phyloP scores from a whole-genome alignment of 257 asterid species.

The Handroanthus guayacan region DNA sequence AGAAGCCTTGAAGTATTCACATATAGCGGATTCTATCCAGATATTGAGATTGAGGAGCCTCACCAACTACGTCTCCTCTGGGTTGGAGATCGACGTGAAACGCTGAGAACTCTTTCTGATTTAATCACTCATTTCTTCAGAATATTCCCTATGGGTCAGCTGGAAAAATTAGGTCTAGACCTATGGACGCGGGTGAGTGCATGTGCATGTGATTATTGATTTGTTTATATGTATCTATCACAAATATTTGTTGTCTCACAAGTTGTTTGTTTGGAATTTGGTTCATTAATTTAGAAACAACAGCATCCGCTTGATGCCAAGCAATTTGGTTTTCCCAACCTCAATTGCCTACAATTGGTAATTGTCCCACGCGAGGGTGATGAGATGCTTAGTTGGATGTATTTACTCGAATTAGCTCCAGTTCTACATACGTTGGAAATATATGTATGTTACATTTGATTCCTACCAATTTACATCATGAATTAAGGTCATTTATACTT shows the following conservation, averaged over 20 bases:
- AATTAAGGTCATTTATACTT: too few relatives aligned
- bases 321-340: background rate
- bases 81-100: background rate
- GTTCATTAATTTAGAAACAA: background rate
- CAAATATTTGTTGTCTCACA: too few relatives aligned
- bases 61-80: background rate
- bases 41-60: background rate
- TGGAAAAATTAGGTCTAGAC: background rate
- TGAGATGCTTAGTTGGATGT: background rate
- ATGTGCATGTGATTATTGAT: background rate
- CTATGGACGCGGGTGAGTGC: background rate
- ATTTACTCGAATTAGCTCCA: background rate
- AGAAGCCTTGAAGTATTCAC: background rate
- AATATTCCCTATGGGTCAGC: background rate
- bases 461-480: background rate
- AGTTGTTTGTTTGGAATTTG: background rate
- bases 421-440: background rate
- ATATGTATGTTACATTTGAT: background rate
- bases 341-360: background rate
- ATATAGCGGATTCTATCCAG: background rate
- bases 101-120: background rate
- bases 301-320: background rate
- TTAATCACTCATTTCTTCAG: background rate
- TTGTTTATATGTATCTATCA: too few relatives aligned
- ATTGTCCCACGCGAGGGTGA: background rate